These are phyloP conservation scores for Plasmopara halstedii DNA, from an alignment of 352 stramenopile genomes.

Conservation along the genomic window DNA sequence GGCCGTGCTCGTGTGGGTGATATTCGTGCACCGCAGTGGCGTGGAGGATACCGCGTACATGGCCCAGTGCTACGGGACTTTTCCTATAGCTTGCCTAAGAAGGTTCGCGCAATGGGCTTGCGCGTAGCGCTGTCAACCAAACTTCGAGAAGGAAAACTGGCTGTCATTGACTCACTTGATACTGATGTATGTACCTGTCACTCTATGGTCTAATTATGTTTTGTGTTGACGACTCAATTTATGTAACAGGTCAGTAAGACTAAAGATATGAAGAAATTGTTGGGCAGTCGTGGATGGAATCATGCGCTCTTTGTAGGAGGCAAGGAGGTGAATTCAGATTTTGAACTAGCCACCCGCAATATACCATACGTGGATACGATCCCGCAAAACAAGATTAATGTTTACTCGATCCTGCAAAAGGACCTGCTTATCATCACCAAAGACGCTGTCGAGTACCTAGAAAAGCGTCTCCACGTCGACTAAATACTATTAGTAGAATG, in stretches of 20 bases:
- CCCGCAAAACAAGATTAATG: constrained; percentile 84
- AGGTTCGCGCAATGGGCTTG: constrained; percentile 82
- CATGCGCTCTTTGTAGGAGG: constrained; percentile 81
- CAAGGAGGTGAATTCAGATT: constrained; percentile 65
- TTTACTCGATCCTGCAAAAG: constrained; percentile 87
- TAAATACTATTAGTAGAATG: constrained; percentile 2
- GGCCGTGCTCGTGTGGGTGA: constrained; percentile 82
- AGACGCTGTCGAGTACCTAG: constrained; percentile 83
- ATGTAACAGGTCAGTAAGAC: constrained; percentile 61
- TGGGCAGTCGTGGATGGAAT: constrained; percentile 73
- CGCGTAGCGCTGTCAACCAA: constrained; percentile 82
- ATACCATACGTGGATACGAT: constrained; percentile 79
- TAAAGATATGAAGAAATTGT: constrained; percentile 81
- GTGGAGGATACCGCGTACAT: constrained; percentile 78
- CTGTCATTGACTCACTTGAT: constrained; percentile 69
- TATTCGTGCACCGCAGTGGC: constrained; percentile 79
- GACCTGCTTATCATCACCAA: constrained; percentile 81
- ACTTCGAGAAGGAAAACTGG: constrained; percentile 81
- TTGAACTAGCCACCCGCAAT: constrained; percentile 77
- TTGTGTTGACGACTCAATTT: not conserved
- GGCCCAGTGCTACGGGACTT: constrained; percentile 79
- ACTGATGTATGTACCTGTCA: constrained; percentile 44
- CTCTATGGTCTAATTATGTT: not conserved
- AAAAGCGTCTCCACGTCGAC: constrained; percentile 79
- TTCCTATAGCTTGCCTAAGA: constrained; percentile 84